Base-by-base conservation (phyloP, 73 alveolate species). In the Blepharisma japonicum region DNA sequence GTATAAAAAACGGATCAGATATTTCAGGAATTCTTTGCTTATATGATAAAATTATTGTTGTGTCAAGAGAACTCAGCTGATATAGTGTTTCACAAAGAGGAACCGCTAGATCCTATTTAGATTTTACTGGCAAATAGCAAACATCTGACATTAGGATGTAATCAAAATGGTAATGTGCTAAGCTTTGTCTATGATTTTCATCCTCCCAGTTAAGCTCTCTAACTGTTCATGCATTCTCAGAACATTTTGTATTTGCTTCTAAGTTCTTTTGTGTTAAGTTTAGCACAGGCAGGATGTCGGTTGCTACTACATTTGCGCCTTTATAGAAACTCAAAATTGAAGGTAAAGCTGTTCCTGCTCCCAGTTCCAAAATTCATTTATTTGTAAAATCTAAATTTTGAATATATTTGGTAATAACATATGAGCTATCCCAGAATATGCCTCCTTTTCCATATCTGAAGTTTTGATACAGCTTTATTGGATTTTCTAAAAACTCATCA, bases 301-400 rank as follows among this genome's bases (percentile, higher is more conserved):
- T 61, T 20, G 74, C 47, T 9, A 8, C 14, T 61, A 61, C 47
- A 14, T 25, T 61, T 61, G 74, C 74, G 18, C 74, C 74, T 61
- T 18, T 18, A 18, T 14, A 18, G 18, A 39, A n/a, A 2, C 47
- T 39, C 23, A 61, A 14, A 14, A 61, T 18, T 20, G 50, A 20
- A 61, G 74, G 74, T 18, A 61, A 25, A 20, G 74, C 74, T 20
- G 74, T 61, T 5, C 49, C 74, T 20, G 74, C 74, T 25, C 74
- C 74, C 0, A 61, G 74, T 61, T 61, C 74, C 14, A 61, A 25
- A 5, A 61, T 25, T 14, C 18, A 14, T 61, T 61, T 61, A 9
- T 25, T 25, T 18, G 14, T 9, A 20, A 61, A 25, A 25, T n/a
- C 50, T 18, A 61, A 61, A 20, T 61, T 25, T 14, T 14, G 14